Conservation (phyloP, 306 rosid genomes). For the Inga leiocalycina region DNA sequence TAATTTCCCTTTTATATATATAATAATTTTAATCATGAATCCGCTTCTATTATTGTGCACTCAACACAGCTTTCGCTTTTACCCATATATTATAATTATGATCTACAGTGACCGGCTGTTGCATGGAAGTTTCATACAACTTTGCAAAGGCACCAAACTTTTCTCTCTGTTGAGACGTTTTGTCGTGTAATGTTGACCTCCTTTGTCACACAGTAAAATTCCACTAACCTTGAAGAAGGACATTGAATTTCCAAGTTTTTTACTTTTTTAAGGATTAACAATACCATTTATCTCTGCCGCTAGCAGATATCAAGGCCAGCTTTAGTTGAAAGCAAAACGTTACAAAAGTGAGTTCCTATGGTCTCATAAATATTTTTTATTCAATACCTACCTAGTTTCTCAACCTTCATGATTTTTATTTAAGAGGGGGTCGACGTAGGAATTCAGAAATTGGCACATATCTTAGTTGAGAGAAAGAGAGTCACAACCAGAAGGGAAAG, state of each 20-base stretch:
- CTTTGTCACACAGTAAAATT: constrained; percentile 56
- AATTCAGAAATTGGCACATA: constrained; percentile 1
- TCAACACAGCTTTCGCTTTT: constrained; percentile 58
- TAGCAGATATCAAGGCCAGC: constrained; percentile 28
- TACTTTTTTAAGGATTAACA: constrained; percentile 38
- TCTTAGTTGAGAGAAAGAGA: neutral
- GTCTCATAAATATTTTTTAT: constrained; percentile 1
- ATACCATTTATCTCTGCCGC: constrained; percentile 34
- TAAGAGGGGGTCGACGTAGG: constrained; percentile 13
- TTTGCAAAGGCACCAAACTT: constrained; percentile 19
- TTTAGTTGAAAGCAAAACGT: neutral
- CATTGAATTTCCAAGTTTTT: constrained; percentile 49
- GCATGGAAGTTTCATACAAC: constrained; percentile 52
- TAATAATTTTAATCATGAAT: constrained; percentile 23
- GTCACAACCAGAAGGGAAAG: constrained; percentile 40
- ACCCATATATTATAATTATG: constrained; percentile 33
- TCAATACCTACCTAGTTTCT: constrained; percentile 4
- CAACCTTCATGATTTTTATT: constrained; percentile 10
- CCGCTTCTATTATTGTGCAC: constrained; percentile 64
- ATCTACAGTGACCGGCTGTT: constrained; percentile 36
- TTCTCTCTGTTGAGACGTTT: constrained; percentile 31
- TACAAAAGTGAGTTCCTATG: constrained; percentile 4
- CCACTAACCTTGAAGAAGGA: constrained; percentile 62
- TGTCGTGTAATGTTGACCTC: constrained; percentile 87
- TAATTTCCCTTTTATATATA: constrained; percentile 36